Evolutionary conservation across 2,329 filamentous ascomycete species (phyloP).

Genomic region (Penicillium sp.): DNA sequence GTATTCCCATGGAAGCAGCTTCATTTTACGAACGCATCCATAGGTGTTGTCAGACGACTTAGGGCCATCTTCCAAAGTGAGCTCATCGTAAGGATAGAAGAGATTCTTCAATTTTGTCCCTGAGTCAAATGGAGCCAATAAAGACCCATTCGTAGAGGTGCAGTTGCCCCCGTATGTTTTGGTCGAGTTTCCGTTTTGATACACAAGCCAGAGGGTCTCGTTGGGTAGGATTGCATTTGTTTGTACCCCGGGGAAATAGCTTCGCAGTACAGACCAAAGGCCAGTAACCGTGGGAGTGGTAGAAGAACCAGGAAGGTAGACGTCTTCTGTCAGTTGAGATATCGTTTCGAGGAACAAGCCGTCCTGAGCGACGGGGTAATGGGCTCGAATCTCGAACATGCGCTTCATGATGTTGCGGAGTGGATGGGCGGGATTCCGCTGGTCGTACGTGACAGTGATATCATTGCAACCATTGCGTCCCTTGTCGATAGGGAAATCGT

Average conservation of each 20-base stretch:
- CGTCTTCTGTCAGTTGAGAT: constrained; percentile 55
- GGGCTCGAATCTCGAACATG: constrained; percentile 60
- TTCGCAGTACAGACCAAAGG: constrained; percentile 62
- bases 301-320: constrained; percentile 54
- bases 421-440: constrained; percentile 62
- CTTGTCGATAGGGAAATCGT: constrained; percentile 57
- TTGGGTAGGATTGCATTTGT: constrained; percentile 44
- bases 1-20: constrained; percentile 58
- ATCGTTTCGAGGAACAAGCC: constrained; percentile 56
- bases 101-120: constrained; percentile 60
- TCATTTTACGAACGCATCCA: constrained; percentile 56
- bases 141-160: constrained; percentile 39
- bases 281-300: constrained; percentile 56
- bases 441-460: constrained; percentile 57
- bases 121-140: constrained; percentile 57
- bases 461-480: constrained; percentile 58
- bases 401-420: constrained; percentile 61
- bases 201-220: constrained; percentile 47
- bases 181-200: constrained; percentile 49
- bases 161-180: constrained; percentile 57
- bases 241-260: constrained; percentile 51
- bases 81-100: constrained; percentile 62
- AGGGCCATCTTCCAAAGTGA: constrained; percentile 49
- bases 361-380: constrained; percentile 60
- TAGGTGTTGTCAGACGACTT: constrained; percentile 51